phyloP scores from a whole-genome alignment of 2,329 filamentous ascomycete species.

The Aspergillus fumigatus region DNA sequence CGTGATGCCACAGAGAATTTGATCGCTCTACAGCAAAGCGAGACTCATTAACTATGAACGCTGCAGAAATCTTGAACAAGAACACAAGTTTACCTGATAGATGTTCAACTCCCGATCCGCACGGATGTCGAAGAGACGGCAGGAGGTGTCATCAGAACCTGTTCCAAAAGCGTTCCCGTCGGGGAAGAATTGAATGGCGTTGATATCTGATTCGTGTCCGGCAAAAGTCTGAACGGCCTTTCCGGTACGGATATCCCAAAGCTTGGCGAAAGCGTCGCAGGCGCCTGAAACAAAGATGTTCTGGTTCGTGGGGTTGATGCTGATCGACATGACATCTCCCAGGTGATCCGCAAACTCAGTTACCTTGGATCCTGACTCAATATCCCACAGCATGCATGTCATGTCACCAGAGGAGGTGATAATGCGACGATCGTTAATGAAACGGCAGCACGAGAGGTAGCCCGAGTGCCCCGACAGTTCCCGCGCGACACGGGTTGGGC shows the following conservation, averaged over 20 bases:
- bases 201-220: conserved; percentile 97
- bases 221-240: conserved; percentile 99
- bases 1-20: conserved; percentile 95
- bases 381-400: conserved; percentile 99
- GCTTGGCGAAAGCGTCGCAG: conserved; percentile 95
- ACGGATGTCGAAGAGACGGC: conserved; percentile 94
- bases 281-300: conserved; percentile 99
- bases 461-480: conserved; percentile 96
- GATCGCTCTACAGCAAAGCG: conserved; percentile 66
- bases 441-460: conserved; percentile 96
- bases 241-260: conserved; percentile 97
- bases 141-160: conserved; percentile 95
- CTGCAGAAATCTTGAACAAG: background rate
- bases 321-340: conserved; percentile 99
- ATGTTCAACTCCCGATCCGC: conserved; percentile 76
- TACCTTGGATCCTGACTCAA: conserved; percentile 94
- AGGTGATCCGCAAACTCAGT: conserved; percentile 98
- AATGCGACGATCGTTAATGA: conserved; percentile 97
- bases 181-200: conserved; percentile 98
- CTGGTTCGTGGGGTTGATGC: conserved; percentile 97
- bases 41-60: conserved; percentile 5
- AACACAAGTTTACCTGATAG: conserved; percentile 53
- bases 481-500: conserved; percentile 91
- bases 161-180: conserved; percentile 98
- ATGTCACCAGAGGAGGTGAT: conserved; percentile 98